Evolutionary conservation across 768 basidiomycete genomes (phyloP).

Genomic region (Trametes elegans): DNA sequence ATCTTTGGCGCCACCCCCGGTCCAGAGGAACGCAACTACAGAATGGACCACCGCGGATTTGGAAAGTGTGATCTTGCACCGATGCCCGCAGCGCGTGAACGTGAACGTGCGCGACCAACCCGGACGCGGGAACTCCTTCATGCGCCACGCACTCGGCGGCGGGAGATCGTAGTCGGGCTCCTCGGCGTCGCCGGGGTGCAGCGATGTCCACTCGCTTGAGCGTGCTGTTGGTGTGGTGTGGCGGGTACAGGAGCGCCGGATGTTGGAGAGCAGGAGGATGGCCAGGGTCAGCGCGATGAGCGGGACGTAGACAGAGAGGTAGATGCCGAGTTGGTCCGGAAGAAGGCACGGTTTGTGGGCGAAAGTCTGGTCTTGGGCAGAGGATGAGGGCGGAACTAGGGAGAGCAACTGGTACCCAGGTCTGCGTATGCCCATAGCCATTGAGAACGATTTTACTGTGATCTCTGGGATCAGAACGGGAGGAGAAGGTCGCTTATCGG

Average conservation of each 20-base stretch:
- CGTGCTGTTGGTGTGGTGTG: slow-evolving; percentile 2
- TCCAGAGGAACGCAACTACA: slow-evolving; percentile 6
- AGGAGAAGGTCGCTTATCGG: slow-evolving; percentile 15
- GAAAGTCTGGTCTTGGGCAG: slow-evolving; percentile 33
- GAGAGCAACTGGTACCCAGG: slow-evolving; percentile 93
- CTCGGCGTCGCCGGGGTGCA: slow-evolving; percentile 8
- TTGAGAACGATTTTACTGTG: slow-evolving; percentile 86
- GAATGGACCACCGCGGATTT: background rate
- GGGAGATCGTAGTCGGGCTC: slow-evolving; percentile 19
- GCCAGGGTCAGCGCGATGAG: slow-evolving; percentile 59
- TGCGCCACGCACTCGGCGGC: slow-evolving; percentile 22
- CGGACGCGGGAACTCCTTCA: slow-evolving; percentile 15
- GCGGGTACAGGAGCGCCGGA: slow-evolving; percentile 23
- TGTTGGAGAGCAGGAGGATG: slow-evolving; percentile 35
- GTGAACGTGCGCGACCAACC: slow-evolving; percentile 10
- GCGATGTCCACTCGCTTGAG: slow-evolving; percentile 7
- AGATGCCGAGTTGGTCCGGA: slow-evolving; percentile 82
- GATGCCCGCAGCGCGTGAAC: background rate
- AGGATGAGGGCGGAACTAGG: slow-evolving; percentile 43
- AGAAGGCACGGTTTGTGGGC: slow-evolving; percentile 70
- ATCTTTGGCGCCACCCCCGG: background rate
- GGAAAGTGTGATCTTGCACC: background rate
- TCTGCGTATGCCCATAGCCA: slow-evolving; percentile 79
- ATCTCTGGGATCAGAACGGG: slow-evolving; percentile 58
- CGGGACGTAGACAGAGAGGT: slow-evolving; percentile 69